Evolutionary conservation across 345 rosid species (phyloP).

Genomic region (Excoecaria cochinchinensis): DNA sequence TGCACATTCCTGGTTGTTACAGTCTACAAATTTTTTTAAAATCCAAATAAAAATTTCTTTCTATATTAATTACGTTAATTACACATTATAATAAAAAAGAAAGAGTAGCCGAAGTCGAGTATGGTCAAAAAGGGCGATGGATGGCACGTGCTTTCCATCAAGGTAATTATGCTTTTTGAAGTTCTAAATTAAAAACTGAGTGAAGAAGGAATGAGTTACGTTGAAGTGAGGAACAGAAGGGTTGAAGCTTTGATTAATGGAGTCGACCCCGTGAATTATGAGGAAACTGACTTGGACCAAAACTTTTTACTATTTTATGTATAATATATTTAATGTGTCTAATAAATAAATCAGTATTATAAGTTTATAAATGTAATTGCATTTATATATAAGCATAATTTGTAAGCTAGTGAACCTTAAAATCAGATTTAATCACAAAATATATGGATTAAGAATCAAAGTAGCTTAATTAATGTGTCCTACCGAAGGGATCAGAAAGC

Average conservation of each 20-base stretch:
- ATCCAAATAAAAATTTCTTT: slow-evolving; percentile 3
- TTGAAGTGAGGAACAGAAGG: slow-evolving; percentile 11
- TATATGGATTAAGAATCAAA: too few species aligned
- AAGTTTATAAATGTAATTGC: too few species aligned
- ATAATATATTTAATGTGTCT: too few species aligned
- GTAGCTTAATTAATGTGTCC: too few species aligned
- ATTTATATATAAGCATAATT: too few species aligned
- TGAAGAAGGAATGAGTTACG: not conserved
- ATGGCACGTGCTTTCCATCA: slow-evolving; percentile 20
- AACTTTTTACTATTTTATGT: too few species aligned
- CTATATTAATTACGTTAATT: not conserved
- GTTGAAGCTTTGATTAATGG: not conserved
- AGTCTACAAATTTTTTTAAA: too few species aligned
- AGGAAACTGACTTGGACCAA: slow-evolving; percentile 8
- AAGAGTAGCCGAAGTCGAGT: not conserved
- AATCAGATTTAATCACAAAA: too few species aligned
- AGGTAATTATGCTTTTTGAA: not conserved
- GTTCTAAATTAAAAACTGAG: not conserved
- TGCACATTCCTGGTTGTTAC: too few species aligned
- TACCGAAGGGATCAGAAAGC: too few species aligned
- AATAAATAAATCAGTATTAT: too few species aligned
- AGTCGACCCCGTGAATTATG: slow-evolving; percentile 8
- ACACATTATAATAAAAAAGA: not conserved
- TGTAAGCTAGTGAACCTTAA: too few species aligned
- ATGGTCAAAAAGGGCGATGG: not conserved